Evolutionary conservation across 2,329 filamentous ascomycete genomes (phyloP).

Genomic region (Chrysoporthe cubensis): DNA sequence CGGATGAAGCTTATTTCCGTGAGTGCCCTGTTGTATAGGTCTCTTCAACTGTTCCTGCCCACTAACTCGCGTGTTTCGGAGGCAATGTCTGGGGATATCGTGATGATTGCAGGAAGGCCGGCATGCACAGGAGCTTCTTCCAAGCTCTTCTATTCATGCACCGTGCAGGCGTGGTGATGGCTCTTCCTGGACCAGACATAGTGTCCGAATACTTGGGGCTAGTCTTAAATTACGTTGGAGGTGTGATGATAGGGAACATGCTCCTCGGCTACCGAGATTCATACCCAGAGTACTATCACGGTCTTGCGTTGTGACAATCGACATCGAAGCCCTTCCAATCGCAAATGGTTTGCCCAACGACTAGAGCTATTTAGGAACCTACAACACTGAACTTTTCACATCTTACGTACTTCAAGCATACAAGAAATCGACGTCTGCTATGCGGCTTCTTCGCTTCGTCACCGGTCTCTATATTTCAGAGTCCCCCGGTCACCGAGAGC

Average conservation of each 20-base stretch:
- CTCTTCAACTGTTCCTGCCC: background rate
- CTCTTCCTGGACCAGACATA: slow-evolving; percentile 16
- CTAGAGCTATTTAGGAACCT: too few species aligned
- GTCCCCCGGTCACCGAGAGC: too few species aligned
- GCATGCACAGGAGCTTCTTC: slow-evolving; percentile 19
- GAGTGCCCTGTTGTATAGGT: background rate
- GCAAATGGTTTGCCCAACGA: too few species aligned
- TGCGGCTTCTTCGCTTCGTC: too few species aligned
- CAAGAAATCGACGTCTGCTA: too few species aligned
- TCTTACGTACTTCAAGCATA: too few species aligned
- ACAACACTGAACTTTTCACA: too few species aligned
- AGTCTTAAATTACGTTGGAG: slow-evolving; percentile 21
- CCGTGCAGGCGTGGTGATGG: slow-evolving; percentile 23
- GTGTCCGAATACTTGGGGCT: slow-evolving; percentile 13
- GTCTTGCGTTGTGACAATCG: background rate
- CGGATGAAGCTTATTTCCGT: slow-evolving; percentile 27
- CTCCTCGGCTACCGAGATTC: slow-evolving; percentile 22
- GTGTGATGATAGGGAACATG: slow-evolving; percentile 19
- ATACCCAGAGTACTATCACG: slow-evolving; percentile 23
- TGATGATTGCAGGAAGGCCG: slow-evolving; percentile 22
- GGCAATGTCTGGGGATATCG: slow-evolving; percentile 27
- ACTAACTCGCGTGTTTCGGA: background rate
- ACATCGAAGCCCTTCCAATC: too few species aligned
- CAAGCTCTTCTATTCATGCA: slow-evolving; percentile 26
- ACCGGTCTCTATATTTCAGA: too few species aligned